Percentiles rank a stretch among this genome's conserved stretches.
These are phyloP conservation scores for Carex parvula DNA, from an alignment of 176 grass and related monocot species.

Conservation along the genomic window DNA sequence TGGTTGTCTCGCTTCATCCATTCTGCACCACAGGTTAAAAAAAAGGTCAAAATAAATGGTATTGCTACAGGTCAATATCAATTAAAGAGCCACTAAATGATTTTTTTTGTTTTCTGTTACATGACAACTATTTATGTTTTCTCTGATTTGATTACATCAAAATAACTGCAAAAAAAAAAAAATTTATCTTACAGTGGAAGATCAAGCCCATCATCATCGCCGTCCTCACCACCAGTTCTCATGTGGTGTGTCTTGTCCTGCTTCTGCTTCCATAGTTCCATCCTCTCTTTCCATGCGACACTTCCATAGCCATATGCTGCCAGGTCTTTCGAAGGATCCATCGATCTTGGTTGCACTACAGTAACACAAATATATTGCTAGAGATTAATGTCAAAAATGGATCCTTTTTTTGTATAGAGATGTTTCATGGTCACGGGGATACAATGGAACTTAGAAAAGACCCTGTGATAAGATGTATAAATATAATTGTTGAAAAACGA, in stretches of 20 bases:
- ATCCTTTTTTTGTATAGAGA: not conserved
- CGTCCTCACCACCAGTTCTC: conserved; percentile 45
- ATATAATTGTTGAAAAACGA: not conserved
- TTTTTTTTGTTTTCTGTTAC: not conserved
- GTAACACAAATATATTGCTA: not conserved
- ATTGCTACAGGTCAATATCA: not conserved
- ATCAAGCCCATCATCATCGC: conserved; percentile 45
- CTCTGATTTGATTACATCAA: not conserved
- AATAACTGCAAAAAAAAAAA: not conserved
- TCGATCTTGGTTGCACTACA: conserved; percentile 86
- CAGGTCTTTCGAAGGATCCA: conserved; percentile 94
- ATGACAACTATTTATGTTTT: not conserved
- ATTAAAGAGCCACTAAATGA: not conserved
- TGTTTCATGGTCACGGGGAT: not conserved
- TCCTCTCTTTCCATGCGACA: conserved; percentile 80
- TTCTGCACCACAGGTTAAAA: conserved; percentile 39
- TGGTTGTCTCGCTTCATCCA: conserved; percentile 90
- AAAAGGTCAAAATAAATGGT: not conserved
- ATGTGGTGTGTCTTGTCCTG: conserved; percentile 53
- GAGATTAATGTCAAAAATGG: not conserved
- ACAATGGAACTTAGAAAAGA: not conserved
- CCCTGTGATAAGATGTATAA: not conserved
- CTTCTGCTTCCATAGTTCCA: conserved; percentile 92
- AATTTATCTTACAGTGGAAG: conserved; percentile 67
- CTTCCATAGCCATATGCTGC: conserved; percentile 87